These are phyloP conservation scores for Solanum microdontum DNA, from an alignment of 257 asterid genomes.

Conservation along the genomic window DNA sequence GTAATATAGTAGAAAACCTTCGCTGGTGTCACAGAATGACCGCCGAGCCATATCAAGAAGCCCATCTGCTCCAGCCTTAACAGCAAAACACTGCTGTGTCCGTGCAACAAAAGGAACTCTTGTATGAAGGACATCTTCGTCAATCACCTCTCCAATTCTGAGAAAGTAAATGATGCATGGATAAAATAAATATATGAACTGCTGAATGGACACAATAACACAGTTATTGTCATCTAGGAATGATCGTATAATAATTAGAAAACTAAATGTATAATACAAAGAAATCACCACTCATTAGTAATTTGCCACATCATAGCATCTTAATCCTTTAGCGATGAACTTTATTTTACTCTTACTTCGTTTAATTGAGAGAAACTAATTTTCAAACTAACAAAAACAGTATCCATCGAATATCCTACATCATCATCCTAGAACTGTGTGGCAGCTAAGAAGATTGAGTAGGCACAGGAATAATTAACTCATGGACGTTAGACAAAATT, in stretches of 20 bases:
- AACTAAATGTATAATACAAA: not conserved
- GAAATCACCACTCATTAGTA: not conserved
- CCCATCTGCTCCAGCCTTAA: constrained; percentile 95
- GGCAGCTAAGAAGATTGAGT: not conserved
- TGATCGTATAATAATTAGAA: not conserved
- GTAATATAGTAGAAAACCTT: constrained; percentile 43
- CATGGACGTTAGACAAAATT: not conserved
- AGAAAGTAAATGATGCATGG: not conserved
- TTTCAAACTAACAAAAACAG: not conserved
- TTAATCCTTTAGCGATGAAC: not conserved
- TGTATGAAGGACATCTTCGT: constrained; percentile 89
- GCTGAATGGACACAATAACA: not conserved
- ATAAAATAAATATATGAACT: not conserved
- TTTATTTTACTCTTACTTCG: not conserved
- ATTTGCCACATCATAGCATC: not conserved
- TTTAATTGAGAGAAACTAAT: not conserved
- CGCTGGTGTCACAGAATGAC: constrained; percentile 95
- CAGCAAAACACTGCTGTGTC: constrained; percentile 97
- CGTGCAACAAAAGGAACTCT: constrained; percentile 94
- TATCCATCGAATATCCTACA: not conserved
- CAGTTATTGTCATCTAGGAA: not conserved
- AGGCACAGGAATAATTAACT: not conserved
- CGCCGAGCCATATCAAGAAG: constrained; percentile 86
- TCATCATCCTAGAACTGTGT: not conserved
- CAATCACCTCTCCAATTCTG: constrained; percentile 92